Base-by-base conservation (phyloP, 2,329 filamentous ascomycete genomes). In the Fusarium sp. region DNA sequence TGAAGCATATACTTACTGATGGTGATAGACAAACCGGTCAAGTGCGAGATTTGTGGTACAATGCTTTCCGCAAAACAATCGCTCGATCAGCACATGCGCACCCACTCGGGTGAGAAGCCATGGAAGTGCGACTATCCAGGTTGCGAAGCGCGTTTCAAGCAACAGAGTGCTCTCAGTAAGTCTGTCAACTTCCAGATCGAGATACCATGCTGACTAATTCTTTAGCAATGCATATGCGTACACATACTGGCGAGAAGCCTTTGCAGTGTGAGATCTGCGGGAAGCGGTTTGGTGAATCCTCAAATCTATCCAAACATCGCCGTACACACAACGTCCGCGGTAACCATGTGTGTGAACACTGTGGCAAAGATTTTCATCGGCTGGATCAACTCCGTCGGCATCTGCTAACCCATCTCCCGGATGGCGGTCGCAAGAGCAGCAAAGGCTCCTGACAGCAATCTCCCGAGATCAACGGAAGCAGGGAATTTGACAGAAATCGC, bases 61-160 rank as follows among this genome's bases (percentile, higher is more conserved):
- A 80, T 81, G 5, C 88, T 92, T 72, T 91, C 90, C 1, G 89
- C 89, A 3, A 87, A 89, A 70, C 90, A 92, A 75, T 88, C 91
- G 1, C 83, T 92, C 8, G 86, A 88, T 42, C 90, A 92, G 74
- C 91, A 93, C 70, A 83, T 87, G 74, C 85, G 89, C 19, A 91
- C 87, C 3, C 91, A 93, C 72, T 90, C 89, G 0, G 88, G 89
- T 39, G 85, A 88, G 63, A 90, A 87, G 65, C 89, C 90, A 26
- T 90, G 88, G 78, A 79, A 83, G 40, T 92, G 90, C 74, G 75
- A 79, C 11, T 76, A 75, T 26, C 72, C 76, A 5, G 83, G 82
- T 36, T 91, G 89, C 67, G 78, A 76, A 22, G 89, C 88, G 73
- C 80, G 82, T 0, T 92, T 92, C 73, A 88, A 90, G 53, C 89